Conservation (phyloP, 2,329 filamentous ascomycete genomes). For the Emergomyces orientalis region DNA sequence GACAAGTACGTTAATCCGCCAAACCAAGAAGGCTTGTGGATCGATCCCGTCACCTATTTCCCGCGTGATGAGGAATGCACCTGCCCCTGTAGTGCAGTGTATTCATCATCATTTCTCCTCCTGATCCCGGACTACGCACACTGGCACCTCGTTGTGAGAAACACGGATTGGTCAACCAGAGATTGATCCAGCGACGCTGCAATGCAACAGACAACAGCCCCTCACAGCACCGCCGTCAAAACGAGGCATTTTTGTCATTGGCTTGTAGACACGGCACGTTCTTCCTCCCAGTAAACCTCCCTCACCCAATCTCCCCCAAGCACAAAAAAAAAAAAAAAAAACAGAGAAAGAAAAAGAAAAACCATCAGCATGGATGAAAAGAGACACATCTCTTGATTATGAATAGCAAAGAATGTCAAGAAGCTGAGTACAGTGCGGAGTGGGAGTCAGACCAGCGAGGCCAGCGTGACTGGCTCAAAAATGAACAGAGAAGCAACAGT, state of each 20-base stretch:
- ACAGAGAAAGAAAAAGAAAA: background rate
- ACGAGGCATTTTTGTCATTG: background rate
- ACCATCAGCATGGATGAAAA: background rate
- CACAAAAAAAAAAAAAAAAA: background rate
- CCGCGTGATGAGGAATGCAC: background rate
- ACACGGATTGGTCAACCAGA: background rate
- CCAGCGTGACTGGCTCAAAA: too few relatives aligned
- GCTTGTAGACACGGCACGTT: background rate
- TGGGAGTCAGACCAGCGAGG: too few relatives aligned
- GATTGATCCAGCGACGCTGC: background rate
- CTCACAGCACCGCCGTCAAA: background rate
- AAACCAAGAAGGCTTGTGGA: background rate
- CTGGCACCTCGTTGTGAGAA: background rate
- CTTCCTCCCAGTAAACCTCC: background rate
- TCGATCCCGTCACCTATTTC: background rate
- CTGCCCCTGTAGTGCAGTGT: background rate
- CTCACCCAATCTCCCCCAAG: too few relatives aligned
- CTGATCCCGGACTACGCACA: background rate
- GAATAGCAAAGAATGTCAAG: too few relatives aligned
- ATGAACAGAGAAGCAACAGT: too few relatives aligned
- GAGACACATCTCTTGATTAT: too few relatives aligned
- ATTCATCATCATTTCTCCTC: background rate
- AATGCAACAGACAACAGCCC: background rate
- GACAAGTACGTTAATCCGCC: background rate
- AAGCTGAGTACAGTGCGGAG: too few relatives aligned